Evolutionary conservation across 192 early-diverging fungal species (phyloP).

Genomic region (Backusella westeae): DNA sequence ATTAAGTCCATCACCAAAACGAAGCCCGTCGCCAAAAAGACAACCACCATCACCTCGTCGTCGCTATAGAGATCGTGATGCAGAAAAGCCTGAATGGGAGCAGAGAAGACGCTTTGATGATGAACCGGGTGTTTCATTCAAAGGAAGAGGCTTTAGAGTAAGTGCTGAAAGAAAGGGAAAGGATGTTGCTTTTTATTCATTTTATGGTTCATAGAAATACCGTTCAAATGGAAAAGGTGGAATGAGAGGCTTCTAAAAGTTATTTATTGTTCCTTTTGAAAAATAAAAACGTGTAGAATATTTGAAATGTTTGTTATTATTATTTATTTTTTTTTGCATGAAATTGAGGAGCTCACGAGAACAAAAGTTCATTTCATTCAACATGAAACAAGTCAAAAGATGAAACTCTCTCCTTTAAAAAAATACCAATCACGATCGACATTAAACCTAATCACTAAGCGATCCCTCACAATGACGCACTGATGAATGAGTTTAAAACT

Average conservation of each 20-base stretch:
- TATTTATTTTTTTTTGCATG: too few species aligned
- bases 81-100: constrained; percentile 33
- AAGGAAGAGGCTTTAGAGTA: constrained; percentile 55
- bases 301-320: too few species aligned
- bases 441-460: too few species aligned
- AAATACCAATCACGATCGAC: too few species aligned
- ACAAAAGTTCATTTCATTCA: too few species aligned
- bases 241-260: constrained; percentile 9
- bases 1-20: background rate
- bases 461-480: too few species aligned
- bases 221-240: constrained; percentile 8
- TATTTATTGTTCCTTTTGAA: too few species aligned
- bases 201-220: constrained; percentile 17
- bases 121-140: constrained; percentile 47
- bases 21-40: background rate
- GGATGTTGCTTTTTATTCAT: background rate
- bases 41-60: background rate
- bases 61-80: constrained; percentile 10
- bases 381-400: too few species aligned
- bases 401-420: too few species aligned
- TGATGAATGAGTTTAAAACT: too few species aligned
- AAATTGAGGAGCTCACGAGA: too few species aligned
- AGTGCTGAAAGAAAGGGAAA: background rate
- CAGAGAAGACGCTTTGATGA: constrained; percentile 20
- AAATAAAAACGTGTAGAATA: too few species aligned